These are phyloP conservation scores for Gloeopeniophorella convolvens DNA, from an alignment of 768 basidiomycete genomes.

Conservation along the genomic window DNA sequence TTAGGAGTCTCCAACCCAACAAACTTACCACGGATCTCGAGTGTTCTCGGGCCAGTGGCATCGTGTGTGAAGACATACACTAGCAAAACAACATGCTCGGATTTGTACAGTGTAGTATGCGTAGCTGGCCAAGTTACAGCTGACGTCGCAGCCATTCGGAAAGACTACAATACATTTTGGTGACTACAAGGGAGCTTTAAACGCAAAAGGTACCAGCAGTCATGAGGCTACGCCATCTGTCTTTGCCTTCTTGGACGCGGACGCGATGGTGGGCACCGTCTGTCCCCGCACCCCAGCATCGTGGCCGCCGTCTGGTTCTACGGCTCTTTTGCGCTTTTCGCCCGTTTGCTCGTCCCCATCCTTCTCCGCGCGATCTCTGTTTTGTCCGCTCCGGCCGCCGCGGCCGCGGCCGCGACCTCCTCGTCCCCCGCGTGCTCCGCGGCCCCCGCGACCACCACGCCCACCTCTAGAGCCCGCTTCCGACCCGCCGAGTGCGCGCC, in stretches of 20 bases:
- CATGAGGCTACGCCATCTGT: slow-evolving; percentile 27
- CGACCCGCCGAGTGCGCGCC: slow-evolving; percentile 31
- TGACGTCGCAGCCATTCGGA: too few relatives aligned
- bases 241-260: slow-evolving; percentile 36
- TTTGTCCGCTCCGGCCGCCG: slow-evolving; percentile 18
- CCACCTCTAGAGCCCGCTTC: slow-evolving; percentile 36
- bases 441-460: slow-evolving; percentile 36
- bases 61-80: too few relatives aligned
- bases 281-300: slow-evolving; percentile 60
- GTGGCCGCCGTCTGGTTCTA: slow-evolving; percentile 74
- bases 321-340: slow-evolving; percentile 70
- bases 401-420: slow-evolving; percentile 31
- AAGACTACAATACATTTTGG: slow-evolving; percentile 9
- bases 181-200: slow-evolving; percentile 6
- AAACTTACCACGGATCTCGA: too few relatives aligned
- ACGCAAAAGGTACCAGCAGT: neutral
- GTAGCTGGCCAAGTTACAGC: too few relatives aligned
- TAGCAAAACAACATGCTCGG: too few relatives aligned
- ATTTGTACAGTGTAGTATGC: too few relatives aligned
- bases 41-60: too few relatives aligned
- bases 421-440: slow-evolving; percentile 25
- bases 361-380: slow-evolving; percentile 19
- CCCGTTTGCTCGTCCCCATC: slow-evolving; percentile 43
- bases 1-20: too few relatives aligned
- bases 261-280: slow-evolving; percentile 43